Percentiles rank a stretch among this genome's conserved stretches.
Conservation (phyloP, 2,329 filamentous ascomycete species). For the Alternaria conjuncta region DNA sequence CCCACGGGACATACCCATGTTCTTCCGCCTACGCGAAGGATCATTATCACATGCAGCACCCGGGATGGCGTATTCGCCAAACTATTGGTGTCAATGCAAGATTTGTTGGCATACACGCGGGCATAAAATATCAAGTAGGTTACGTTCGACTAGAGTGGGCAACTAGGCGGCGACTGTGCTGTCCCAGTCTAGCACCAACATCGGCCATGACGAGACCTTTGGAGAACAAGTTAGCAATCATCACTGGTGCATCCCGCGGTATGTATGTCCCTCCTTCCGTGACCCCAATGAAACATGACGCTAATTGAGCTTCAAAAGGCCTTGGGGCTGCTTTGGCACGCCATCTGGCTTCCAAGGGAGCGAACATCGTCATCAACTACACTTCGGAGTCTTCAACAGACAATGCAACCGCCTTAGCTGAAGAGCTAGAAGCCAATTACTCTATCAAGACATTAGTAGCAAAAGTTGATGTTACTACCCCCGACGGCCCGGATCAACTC, state of each 20-base stretch:
- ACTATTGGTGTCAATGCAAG: background rate
- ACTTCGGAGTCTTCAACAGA: conserved; percentile 64
- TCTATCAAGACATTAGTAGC: background rate
- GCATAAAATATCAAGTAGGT: background rate
- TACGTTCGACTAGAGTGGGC: background rate
- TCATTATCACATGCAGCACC: background rate
- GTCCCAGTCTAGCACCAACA: background rate
- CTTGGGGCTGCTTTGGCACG: conserved; percentile 71
- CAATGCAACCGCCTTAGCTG: conserved; percentile 41
- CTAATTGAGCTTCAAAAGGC: conserved; percentile 55
- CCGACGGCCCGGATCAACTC: background rate
- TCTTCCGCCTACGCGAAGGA: background rate
- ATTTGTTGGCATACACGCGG: background rate
- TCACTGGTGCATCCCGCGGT: conserved; percentile 80
- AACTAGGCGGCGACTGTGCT: background rate
- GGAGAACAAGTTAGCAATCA: conserved; percentile 75
- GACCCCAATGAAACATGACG: background rate
- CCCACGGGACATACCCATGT: background rate
- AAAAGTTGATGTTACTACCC: background rate
- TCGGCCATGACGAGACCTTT: conserved; percentile 21
- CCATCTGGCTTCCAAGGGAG: conserved; percentile 74
- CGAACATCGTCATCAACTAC: conserved; percentile 72
- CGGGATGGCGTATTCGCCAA: background rate
- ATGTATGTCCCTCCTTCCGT: conserved; percentile 17
- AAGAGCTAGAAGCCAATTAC: background rate